A percentile compares a stretch with the other conserved stretches of the same genome.
phyloP scores from a whole-genome alignment of 2,329 filamentous ascomycete genomes.

The Cytospora piceae region DNA sequence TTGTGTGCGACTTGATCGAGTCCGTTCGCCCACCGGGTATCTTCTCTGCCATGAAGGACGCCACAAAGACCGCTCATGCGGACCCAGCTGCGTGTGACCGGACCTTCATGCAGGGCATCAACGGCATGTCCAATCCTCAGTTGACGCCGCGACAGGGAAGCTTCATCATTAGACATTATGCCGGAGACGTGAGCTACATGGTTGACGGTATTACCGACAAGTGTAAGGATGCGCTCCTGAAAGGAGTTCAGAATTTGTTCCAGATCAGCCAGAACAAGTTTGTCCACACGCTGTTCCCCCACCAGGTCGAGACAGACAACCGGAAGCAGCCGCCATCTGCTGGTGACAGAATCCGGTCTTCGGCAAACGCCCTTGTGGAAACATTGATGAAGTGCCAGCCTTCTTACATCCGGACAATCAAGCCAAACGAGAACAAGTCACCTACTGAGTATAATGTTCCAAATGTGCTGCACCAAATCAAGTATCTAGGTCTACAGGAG shows the following conservation, averaged over 20 bases:
- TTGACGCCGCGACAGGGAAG: conserved; percentile 90
- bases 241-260: conserved; percentile 88
- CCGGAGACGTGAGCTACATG: conserved; percentile 92
- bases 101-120: conserved; percentile 92
- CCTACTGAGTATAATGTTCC: conserved; percentile 87
- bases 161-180: conserved; percentile 99
- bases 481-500: conserved; percentile 98
- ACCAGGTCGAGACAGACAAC: conserved; percentile 95
- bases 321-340: conserved; percentile 91
- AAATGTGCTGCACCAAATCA: conserved; percentile 97
- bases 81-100: conserved; percentile 93
- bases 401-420: conserved; percentile 98
- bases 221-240: conserved; percentile 97
- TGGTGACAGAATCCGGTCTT: conserved; percentile 93
- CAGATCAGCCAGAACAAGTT: conserved; percentile 83
- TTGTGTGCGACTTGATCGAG: conserved; percentile 96
- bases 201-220: conserved; percentile 98
- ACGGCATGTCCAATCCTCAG: conserved; percentile 88
- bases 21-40: conserved; percentile 87
- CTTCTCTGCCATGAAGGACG: conserved; percentile 95
- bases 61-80: conserved; percentile 96
- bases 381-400: conserved; percentile 97
- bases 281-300: conserved; percentile 84
- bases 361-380: conserved; percentile 91
- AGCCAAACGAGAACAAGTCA: conserved; percentile 99